Percentiles rank a stretch among this genome's conserved stretches.
Evolutionary conservation across 2,329 filamentous ascomycete species (phyloP).

Genomic region (Neophaeococcomyces mojaviensis): DNA sequence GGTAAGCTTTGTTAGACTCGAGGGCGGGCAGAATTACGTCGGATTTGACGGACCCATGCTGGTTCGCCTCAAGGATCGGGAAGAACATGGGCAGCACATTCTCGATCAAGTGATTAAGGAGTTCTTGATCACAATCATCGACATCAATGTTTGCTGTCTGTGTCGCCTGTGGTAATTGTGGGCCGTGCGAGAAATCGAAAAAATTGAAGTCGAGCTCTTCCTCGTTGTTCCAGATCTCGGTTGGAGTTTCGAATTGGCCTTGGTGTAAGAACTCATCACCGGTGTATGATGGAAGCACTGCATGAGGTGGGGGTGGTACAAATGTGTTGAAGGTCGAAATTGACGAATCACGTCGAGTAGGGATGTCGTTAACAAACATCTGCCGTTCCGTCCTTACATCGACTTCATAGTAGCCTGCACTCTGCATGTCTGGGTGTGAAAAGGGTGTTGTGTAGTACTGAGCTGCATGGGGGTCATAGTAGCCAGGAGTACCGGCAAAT

Average conservation of each 20-base stretch:
- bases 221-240: conserved; percentile 57
- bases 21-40: conserved; percentile 81
- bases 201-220: conserved; percentile 67
- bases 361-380: conserved; percentile 86
- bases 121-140: conserved; percentile 75
- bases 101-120: conserved; percentile 85
- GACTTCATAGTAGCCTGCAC: conserved; percentile 64
- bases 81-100: conserved; percentile 84
- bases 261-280: conserved; percentile 66
- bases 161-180: conserved; percentile 45
- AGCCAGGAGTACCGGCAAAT: conserved; percentile 37
- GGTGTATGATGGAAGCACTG: conserved; percentile 55
- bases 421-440: conserved; percentile 50
- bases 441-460: conserved; percentile 47
- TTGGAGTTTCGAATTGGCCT: conserved; percentile 59
- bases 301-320: conserved; percentile 59
- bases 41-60: conserved; percentile 71
- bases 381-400: conserved; percentile 94
- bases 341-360: conserved; percentile 75
- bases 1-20: conserved; percentile 83
- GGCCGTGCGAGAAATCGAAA: conserved; percentile 69
- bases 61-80: conserved; percentile 83
- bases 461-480: conserved; percentile 35
- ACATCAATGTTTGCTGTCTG: conserved; percentile 58
- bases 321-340: conserved; percentile 91